Conservation (phyloP, 2,329 filamentous ascomycete genomes). For the Fusarium ramigenum region DNA sequence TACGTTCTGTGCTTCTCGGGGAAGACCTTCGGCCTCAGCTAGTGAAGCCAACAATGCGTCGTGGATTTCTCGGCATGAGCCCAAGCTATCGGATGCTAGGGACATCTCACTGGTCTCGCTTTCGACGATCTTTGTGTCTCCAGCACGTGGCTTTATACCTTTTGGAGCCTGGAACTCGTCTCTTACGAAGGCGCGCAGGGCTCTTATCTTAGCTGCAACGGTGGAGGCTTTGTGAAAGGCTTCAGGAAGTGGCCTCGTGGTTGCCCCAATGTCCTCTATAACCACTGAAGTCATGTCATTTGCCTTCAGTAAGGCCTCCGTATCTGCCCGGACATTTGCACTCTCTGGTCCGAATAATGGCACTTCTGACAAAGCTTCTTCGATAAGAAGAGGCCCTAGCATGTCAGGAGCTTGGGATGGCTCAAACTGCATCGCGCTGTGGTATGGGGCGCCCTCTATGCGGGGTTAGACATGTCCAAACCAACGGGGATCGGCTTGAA, state of each 20-base stretch:
- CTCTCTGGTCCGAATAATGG: conserved; percentile 67
- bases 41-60: conserved; percentile 62
- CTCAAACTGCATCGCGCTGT: conserved; percentile 68
- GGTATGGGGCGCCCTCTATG: conserved; percentile 61
- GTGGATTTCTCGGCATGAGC: conserved; percentile 66
- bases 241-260: conserved; percentile 49
- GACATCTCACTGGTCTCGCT: conserved; percentile 50
- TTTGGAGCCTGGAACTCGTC: conserved; percentile 43
- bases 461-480: conserved; percentile 23
- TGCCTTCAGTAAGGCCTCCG: conserved; percentile 53
- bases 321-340: conserved; percentile 53
- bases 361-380: conserved; percentile 62
- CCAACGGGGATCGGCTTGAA: background rate
- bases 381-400: conserved; percentile 63
- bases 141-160: conserved; percentile 38
- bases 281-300: conserved; percentile 46
- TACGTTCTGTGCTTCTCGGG: conserved; percentile 60
- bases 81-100: conserved; percentile 50
- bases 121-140: conserved; percentile 42
- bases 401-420: conserved; percentile 61
- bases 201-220: conserved; percentile 60
- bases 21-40: conserved; percentile 56
- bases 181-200: conserved; percentile 53
- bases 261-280: conserved; percentile 51
- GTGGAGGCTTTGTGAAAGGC: conserved; percentile 54